These are phyloP conservation scores for Hirsutella rhossiliensis DNA, from an alignment of 2,329 filamentous ascomycete genomes.

Conservation along the genomic window DNA sequence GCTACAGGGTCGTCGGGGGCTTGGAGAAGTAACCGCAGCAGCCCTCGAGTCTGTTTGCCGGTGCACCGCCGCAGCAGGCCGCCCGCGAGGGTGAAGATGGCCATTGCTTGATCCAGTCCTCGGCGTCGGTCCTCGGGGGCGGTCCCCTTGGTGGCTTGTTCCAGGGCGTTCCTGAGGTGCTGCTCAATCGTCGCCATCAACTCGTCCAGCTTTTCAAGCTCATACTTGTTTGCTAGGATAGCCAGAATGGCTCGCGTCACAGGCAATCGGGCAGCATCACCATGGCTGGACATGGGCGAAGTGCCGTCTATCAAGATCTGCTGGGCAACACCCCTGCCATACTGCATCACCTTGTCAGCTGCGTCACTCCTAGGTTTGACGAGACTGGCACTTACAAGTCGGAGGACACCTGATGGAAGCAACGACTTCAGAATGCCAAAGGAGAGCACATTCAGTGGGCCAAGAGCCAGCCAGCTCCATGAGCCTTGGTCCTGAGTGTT, in stretches of 20 bases:
- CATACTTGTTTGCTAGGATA: conserved; percentile 32
- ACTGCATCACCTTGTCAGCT: conserved; percentile 14
- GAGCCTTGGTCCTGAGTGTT: conserved; percentile 1
- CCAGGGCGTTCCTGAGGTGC: conserved; percentile 10
- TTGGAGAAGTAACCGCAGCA: conserved; percentile 23
- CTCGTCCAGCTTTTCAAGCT: conserved; percentile 18
- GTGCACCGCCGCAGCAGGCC: conserved; percentile 26
- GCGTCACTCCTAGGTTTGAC: background rate
- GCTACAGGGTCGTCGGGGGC: conserved; percentile 19
- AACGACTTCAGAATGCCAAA: conserved; percentile 26
- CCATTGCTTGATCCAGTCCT: conserved; percentile 15
- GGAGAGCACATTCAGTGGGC: conserved; percentile 20
- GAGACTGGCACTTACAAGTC: conserved; percentile 17
- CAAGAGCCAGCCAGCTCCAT: conserved; percentile 20
- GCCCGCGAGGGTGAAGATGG: conserved; percentile 22
- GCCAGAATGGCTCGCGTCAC: conserved; percentile 24
- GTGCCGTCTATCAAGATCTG: conserved; percentile 18
- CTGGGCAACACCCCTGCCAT: conserved; percentile 22
- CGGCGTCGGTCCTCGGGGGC: conserved; percentile 3
- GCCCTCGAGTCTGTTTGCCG: conserved; percentile 18
- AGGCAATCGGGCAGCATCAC: conserved; percentile 9
- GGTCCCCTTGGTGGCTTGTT: conserved; percentile 1
- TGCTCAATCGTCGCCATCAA: conserved; percentile 16
- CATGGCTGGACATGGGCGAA: conserved; percentile 2
- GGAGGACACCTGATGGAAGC: conserved; percentile 18